Conservation (phyloP, 805 yeast species). For the Metschnikowia henanensis region DNA sequence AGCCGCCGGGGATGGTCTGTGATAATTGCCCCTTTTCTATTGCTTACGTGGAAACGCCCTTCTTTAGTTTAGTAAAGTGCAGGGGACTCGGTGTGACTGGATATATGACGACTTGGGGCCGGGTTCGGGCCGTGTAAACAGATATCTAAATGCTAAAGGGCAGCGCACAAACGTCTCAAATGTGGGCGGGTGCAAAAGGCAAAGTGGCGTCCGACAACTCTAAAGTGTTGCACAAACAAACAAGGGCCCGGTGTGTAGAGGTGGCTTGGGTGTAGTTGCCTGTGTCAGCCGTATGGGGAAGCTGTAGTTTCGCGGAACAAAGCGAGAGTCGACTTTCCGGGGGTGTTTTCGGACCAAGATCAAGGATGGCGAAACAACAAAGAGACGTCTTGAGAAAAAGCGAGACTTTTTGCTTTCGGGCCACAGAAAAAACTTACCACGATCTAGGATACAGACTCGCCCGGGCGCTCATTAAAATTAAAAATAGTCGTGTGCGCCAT, state of each 20-base stretch:
- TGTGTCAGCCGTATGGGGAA: slow-evolving; percentile 2
- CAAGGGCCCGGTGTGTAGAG: not conserved
- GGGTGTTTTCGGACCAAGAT: not conserved
- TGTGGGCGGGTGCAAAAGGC: not conserved
- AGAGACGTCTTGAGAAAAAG: no score
- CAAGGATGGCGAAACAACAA: not conserved
- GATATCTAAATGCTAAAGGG: slow-evolving; percentile 1
- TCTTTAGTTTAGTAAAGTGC: no score
- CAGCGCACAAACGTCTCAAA: not conserved
- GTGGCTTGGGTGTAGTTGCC: slow-evolving; percentile 1
- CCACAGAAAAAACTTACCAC: not conserved
- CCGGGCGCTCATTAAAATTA: not conserved
- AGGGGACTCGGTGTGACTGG: no score
- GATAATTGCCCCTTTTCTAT: not conserved
- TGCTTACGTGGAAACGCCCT: no score
- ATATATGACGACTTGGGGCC: no score
- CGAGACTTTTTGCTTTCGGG: not conserved
- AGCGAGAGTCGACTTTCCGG: slow-evolving; percentile 1
- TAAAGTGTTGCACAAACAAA: not conserved
- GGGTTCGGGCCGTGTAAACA: not conserved
- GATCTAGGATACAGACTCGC: not conserved
- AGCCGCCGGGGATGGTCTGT: not conserved
- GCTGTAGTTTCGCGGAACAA: slow-evolving; percentile 5
- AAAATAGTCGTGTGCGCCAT: slow-evolving; percentile 3
- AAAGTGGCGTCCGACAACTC: not conserved